phyloP scores from a whole-genome alignment of 1,284 basidiomycete genomes.

The Earliella scabrosa region DNA sequence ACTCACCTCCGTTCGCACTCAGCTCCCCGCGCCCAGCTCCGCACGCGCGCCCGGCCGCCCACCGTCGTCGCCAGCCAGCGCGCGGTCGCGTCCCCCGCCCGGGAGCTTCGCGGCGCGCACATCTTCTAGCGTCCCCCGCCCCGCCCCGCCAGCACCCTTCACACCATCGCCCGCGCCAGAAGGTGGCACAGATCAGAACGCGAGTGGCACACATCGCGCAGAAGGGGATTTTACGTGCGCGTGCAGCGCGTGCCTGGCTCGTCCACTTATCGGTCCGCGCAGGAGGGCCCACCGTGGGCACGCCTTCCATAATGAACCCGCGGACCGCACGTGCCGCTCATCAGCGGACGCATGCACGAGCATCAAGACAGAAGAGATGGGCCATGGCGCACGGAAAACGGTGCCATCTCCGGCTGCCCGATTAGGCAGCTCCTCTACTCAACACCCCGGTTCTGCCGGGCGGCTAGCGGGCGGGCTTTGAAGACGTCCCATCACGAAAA shows the following conservation, averaged over 20 bases:
- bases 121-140: too few relatives aligned
- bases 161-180: neutral
- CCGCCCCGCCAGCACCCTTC: neutral
- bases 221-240: neutral
- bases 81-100: too few relatives aligned
- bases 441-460: slow-evolving; percentile 15
- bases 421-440: slow-evolving; percentile 11
- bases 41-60: neutral
- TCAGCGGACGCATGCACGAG: neutral
- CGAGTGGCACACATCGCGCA: slow-evolving; percentile 6
- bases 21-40: slow-evolving; percentile 10
- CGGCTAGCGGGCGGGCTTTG: slow-evolving; percentile 9
- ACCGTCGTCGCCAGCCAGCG: too few relatives aligned
- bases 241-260: neutral
- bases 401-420: slow-evolving; percentile 13
- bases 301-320: slow-evolving; percentile 14
- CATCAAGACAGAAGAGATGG: slow-evolving; percentile 10
- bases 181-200: slow-evolving; percentile 10
- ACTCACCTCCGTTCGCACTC: slow-evolving; percentile 22
- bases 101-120: too few relatives aligned
- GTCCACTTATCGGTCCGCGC: neutral
- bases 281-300: neutral
- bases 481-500: slow-evolving; percentile 15
- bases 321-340: neutral
- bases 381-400: neutral